Conservation (phyloP, 2,329 filamentous ascomycete species). For the Aspergillus hortae region DNA sequence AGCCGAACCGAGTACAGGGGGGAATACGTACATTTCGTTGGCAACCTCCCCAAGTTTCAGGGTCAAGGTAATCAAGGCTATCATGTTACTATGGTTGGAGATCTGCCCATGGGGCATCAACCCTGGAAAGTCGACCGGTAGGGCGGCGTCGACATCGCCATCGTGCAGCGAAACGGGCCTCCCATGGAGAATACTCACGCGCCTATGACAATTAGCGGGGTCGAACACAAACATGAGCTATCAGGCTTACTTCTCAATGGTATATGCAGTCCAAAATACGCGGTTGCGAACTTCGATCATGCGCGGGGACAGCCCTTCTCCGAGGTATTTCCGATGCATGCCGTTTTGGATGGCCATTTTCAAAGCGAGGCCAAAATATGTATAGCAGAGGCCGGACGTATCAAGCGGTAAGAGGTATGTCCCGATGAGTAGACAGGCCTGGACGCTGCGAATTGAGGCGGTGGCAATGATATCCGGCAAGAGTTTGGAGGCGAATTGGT, state of each 20-base stretch:
- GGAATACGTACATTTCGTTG: constrained; percentile 36
- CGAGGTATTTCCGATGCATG: constrained; percentile 54
- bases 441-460: constrained; percentile 56
- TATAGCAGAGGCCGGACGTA: constrained; percentile 55
- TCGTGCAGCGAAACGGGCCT: constrained; percentile 53
- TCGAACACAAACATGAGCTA: neutral
- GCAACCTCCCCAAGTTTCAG: constrained; percentile 38
- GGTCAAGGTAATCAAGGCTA: constrained; percentile 46
- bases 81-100: constrained; percentile 46
- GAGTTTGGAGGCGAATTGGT: constrained; percentile 53
- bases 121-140: constrained; percentile 47
- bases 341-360: constrained; percentile 59
- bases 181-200: constrained; percentile 56
- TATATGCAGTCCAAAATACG: constrained; percentile 58
- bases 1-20: neutral
- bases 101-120: constrained; percentile 41
- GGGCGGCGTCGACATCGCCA: constrained; percentile 52
- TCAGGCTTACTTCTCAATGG: constrained; percentile 49
- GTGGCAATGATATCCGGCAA: constrained; percentile 56
- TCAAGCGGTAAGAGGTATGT: constrained; percentile 56
- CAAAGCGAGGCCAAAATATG: constrained; percentile 54
- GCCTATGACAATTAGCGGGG: constrained; percentile 28
- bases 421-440: constrained; percentile 56
- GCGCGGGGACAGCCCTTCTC: constrained; percentile 45
- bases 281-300: constrained; percentile 53